Percentiles rank a stretch among this genome's conserved stretches.
phyloP scores from a whole-genome alignment of 2,329 filamentous ascomycete genomes.

The Fusarium miscanthi region DNA sequence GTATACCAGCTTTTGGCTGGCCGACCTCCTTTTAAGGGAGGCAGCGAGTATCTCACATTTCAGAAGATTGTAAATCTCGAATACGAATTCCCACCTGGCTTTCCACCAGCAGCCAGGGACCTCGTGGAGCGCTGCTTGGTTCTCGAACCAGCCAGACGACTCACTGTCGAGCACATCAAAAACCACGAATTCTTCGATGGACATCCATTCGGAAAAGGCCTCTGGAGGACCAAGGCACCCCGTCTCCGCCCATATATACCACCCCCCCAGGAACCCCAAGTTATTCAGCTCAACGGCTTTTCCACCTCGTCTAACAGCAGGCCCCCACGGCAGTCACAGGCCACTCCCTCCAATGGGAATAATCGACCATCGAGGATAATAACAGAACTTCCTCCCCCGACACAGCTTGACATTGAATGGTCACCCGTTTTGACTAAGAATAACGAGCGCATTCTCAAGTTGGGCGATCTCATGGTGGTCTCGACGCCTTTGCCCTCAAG shows the following conservation, averaged over 20 bases:
- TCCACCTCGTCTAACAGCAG: conserved; percentile 49
- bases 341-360: conserved; percentile 55
- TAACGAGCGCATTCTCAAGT: conserved; percentile 93
- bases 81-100: conserved; percentile 91
- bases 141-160: conserved; percentile 82
- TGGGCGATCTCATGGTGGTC: conserved; percentile 89
- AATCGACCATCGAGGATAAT: conserved; percentile 82
- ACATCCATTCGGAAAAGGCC: conserved; percentile 80
- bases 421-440: conserved; percentile 90
- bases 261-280: conserved; percentile 76
- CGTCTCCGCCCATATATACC: conserved; percentile 86
- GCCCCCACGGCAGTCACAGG: conserved; percentile 52
- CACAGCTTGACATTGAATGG: conserved; percentile 98
- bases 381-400: conserved; percentile 95
- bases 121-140: conserved; percentile 91
- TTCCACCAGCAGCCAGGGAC: conserved; percentile 86
- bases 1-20: conserved; percentile 96
- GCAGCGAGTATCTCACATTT: conserved; percentile 95
- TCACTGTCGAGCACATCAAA: conserved; percentile 96
- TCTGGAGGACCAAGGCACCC: conserved; percentile 93
- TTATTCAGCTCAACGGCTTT: conserved; percentile 77
- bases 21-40: conserved; percentile 95
- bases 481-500: conserved; percentile 82
- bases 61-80: conserved; percentile 97
- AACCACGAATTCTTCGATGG: conserved; percentile 96